These are phyloP conservation scores for Cenchrus purpureus DNA, from an alignment of 176 grass and related monocot species.

Conservation along the genomic window DNA sequence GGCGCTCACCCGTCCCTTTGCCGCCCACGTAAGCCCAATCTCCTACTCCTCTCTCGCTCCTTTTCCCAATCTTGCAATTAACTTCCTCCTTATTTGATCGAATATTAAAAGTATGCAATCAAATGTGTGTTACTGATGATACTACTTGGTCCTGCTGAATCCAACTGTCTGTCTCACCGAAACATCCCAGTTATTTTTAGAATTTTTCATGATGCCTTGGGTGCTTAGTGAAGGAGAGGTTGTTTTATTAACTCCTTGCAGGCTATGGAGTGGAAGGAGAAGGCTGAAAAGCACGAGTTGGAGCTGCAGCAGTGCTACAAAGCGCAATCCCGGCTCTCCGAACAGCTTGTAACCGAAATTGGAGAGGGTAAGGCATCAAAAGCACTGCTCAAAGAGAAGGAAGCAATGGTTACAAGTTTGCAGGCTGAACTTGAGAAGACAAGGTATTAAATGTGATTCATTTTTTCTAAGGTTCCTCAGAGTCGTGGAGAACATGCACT, in stretches of 20 bases:
- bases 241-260: constrained; percentile 36
- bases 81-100: background rate
- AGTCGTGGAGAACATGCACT: constrained; percentile 21
- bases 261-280: constrained; percentile 94
- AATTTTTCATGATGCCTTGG: background rate
- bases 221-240: background rate
- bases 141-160: constrained; percentile 1
- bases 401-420: constrained; percentile 55
- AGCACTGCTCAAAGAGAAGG: constrained; percentile 75
- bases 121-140: background rate
- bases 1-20: constrained; percentile 71
- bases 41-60: background rate
- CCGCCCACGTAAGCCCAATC: constrained; percentile 64
- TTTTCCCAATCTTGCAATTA: constrained; percentile 1
- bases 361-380: constrained; percentile 71
- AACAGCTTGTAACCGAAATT: constrained; percentile 73
- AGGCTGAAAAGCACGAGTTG: constrained; percentile 77
- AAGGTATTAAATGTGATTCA: constrained; percentile 61
- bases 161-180: background rate
- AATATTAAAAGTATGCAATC: constrained; percentile 3
- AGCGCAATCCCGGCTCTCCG: constrained; percentile 78
- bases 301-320: constrained; percentile 93
- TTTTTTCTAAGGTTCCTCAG: constrained; percentile 34
- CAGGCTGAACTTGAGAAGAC: constrained; percentile 65
- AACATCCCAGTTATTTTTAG: background rate